phyloP scores from a whole-genome alignment of 257 asterid species.

The Gynochthodes officinalis region DNA sequence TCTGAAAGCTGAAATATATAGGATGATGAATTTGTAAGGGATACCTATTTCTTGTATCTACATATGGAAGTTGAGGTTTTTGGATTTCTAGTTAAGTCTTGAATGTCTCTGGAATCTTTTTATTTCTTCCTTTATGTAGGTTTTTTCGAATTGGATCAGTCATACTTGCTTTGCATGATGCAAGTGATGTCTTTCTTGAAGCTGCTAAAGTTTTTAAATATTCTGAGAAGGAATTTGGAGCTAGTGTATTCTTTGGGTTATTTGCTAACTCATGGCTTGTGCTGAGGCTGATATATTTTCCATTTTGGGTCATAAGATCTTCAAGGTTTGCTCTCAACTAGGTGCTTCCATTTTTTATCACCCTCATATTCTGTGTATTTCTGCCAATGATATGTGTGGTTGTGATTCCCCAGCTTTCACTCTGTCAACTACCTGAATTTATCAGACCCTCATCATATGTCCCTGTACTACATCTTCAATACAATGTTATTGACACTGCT shows the following conservation, averaged over 20 bases:
- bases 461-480: constrained; percentile 73
- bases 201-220: constrained; percentile 93
- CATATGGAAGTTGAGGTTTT: background rate
- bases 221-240: constrained; percentile 78
- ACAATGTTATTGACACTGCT: constrained; percentile 73
- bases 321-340: constrained; percentile 46
- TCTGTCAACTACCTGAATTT: constrained; percentile 41
- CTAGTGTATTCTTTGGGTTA: constrained; percentile 75
- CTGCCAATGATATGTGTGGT: constrained; percentile 30
- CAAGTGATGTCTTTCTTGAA: constrained; percentile 90
- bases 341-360: constrained; percentile 4
- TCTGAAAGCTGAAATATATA: background rate
- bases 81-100: background rate
- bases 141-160: constrained; percentile 81
- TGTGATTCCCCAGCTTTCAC: constrained; percentile 53
- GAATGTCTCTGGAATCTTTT: background rate
- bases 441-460: constrained; percentile 31
- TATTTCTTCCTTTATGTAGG: constrained; percentile 30
- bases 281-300: constrained; percentile 79
- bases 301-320: constrained; percentile 78
- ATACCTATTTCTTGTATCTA: background rate
- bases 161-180: constrained; percentile 88
- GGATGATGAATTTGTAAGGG: background rate
- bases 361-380: constrained; percentile 5
- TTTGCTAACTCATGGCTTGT: constrained; percentile 81